A percentile compares a stretch with the other conserved stretches of the same genome.
phyloP scores from a whole-genome alignment of 345 rosid species.

The Aethionema arabicum region DNA sequence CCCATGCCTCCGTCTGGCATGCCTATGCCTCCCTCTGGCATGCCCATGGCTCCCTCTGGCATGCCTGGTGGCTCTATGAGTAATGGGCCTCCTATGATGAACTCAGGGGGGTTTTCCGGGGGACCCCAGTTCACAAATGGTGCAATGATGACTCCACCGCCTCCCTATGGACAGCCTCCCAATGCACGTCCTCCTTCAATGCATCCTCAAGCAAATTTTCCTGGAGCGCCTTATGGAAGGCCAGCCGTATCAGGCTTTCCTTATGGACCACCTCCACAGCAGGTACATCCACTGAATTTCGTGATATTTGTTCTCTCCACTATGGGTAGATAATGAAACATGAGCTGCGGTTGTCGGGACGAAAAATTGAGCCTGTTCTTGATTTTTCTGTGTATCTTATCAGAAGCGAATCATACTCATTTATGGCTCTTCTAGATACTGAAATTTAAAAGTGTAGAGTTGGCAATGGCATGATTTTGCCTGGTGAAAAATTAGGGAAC shows the following conservation, averaged over 20 bases:
- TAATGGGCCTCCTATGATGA: slow-evolving; percentile 35
- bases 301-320: background rate
- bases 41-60: slow-evolving; percentile 25
- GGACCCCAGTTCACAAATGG: slow-evolving; percentile 21
- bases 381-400: slow-evolving; percentile 4
- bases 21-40: slow-evolving; percentile 24
- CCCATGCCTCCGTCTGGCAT: slow-evolving; percentile 24
- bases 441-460: background rate
- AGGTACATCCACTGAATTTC: slow-evolving; percentile 25
- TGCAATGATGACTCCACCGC: slow-evolving; percentile 36
- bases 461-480: background rate
- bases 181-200: slow-evolving; percentile 23
- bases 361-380: slow-evolving; percentile 10
- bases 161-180: slow-evolving; percentile 31
- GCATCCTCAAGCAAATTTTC: slow-evolving; percentile 31
- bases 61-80: slow-evolving; percentile 21
- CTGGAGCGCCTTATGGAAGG: slow-evolving; percentile 32
- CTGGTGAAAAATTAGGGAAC: slow-evolving; percentile 7
- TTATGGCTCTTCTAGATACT: background rate
- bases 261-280: slow-evolving; percentile 35
- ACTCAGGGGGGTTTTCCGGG: slow-evolving; percentile 29
- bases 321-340: background rate
- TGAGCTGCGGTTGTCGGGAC: slow-evolving; percentile 15
- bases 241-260: slow-evolving; percentile 27
- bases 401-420: slow-evolving; percentile 7